Evolutionary conservation across 2,329 filamentous ascomycete species (phyloP).

Genomic region (Ophiostoma perfectum): DNA sequence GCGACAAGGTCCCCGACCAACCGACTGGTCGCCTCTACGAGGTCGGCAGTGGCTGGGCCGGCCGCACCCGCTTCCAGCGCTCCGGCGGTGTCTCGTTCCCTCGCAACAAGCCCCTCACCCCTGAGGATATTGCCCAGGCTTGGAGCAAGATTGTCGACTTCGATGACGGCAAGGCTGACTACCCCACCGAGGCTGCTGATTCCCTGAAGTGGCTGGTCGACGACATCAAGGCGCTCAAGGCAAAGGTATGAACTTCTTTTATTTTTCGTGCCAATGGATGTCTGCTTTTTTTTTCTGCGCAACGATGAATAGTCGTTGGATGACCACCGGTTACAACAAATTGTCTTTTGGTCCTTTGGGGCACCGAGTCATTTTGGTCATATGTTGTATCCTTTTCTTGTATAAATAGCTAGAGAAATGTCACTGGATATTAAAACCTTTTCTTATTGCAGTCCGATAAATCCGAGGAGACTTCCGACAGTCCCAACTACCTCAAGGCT

Average conservation of each 20-base stretch:
- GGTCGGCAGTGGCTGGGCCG: constrained; percentile 90
- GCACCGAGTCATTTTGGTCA: background rate
- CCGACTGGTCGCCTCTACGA: constrained; percentile 87
- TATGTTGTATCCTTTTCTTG: constrained; percentile 20
- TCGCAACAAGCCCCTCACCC: constrained; percentile 72
- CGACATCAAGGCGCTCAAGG: constrained; percentile 48
- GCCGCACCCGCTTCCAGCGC: constrained; percentile 90
- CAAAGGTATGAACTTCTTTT: constrained; percentile 48
- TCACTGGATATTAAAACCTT: constrained; percentile 27
- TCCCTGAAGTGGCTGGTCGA: constrained; percentile 75
- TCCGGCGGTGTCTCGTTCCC: constrained; percentile 87
- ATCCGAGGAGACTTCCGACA: constrained; percentile 39
- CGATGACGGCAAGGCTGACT: constrained; percentile 77
- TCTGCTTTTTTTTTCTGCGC: constrained; percentile 15
- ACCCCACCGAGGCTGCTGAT: constrained; percentile 74
- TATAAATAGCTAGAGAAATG: constrained; percentile 22
- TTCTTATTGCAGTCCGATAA: constrained; percentile 20
- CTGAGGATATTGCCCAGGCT: constrained; percentile 71
- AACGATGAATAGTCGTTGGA: constrained; percentile 5
- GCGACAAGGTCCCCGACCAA: constrained; percentile 78
- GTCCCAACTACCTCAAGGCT: constrained; percentile 54
- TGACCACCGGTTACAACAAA: background rate
- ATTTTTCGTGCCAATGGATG: constrained; percentile 12
- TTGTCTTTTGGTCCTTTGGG: background rate
- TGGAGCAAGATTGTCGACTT: constrained; percentile 82